Conservation (phyloP, 371 early-diverging fungal species). For the Mycotypha africana region DNA sequence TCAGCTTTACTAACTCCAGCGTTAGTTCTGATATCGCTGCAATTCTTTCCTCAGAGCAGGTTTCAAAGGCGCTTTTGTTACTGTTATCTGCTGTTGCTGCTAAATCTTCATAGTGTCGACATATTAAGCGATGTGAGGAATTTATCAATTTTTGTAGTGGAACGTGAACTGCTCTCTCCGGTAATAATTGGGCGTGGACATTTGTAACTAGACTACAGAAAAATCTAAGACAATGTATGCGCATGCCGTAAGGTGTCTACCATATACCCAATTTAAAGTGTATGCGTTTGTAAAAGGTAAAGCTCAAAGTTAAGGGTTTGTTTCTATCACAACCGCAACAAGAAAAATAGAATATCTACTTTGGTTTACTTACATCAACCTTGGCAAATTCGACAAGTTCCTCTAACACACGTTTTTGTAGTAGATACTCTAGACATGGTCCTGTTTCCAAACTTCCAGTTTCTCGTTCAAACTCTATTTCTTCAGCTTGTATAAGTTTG, state of each 20-base stretch:
- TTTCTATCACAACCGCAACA: neutral
- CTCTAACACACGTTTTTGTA: conserved; percentile 43
- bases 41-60: conserved; percentile 39
- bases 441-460: conserved; percentile 44
- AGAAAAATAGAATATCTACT: neutral
- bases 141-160: conserved; percentile 44
- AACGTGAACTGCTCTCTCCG: conserved; percentile 49
- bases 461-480: conserved; percentile 39
- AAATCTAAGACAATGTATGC: conserved; percentile 44
- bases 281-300: neutral
- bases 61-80: no score
- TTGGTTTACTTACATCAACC: conserved; percentile 32
- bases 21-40: conserved; percentile 42
- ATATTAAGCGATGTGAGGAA: conserved; percentile 45
- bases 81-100: conserved; percentile 27
- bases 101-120: conserved; percentile 41
- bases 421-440: conserved; percentile 44
- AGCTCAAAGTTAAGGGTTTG: no score
- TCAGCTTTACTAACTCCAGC: conserved; percentile 43
- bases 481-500: conserved; percentile 44
- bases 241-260: conserved; percentile 50
- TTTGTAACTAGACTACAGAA: conserved; percentile 44
- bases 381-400: conserved; percentile 47
- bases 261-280: neutral
- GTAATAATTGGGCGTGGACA: conserved; percentile 45